Percentiles rank a stretch among this genome's conserved stretches.
phyloP scores from a whole-genome alignment of 768 basidiomycete species.

The Calocera viscosa region DNA sequence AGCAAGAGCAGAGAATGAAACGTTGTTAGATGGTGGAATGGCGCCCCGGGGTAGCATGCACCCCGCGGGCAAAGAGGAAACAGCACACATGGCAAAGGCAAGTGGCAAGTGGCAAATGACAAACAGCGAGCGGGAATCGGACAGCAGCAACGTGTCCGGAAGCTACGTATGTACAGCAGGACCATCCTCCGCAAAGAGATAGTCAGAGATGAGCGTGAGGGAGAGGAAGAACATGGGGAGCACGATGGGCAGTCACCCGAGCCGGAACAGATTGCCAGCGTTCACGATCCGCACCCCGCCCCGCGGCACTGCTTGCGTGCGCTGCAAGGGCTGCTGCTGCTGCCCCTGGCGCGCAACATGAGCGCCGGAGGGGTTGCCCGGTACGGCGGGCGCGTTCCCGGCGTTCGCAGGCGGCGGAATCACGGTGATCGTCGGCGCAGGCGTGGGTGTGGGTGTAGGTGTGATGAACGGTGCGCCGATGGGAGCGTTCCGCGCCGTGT shows the following conservation, averaged over 20 bases:
- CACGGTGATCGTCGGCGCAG: neutral
- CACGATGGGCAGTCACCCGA: neutral
- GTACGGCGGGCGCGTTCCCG: neutral
- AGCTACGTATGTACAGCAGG: neutral
- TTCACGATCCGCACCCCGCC: constrained; percentile 4
- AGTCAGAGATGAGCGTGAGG: neutral
- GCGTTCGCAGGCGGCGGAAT: neutral
- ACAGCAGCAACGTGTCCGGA: too few relatives aligned
- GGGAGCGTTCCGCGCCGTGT: neutral
- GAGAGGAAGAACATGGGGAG: neutral
- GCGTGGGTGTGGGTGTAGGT: neutral
- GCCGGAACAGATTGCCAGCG: neutral
- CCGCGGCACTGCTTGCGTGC: neutral
- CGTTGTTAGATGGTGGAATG: neutral
- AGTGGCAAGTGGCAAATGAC: too few relatives aligned
- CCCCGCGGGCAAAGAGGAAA: neutral
- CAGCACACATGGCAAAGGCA: neutral
- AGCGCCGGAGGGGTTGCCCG: neutral
- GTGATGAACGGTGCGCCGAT: neutral
- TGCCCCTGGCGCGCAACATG: neutral
- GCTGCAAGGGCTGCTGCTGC: neutral
- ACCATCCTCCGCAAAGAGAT: neutral
- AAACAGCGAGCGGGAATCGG: too few relatives aligned
- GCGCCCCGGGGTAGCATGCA: neutral
- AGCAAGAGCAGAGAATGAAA: neutral